phyloP scores from a whole-genome alignment of 768 basidiomycete species.

The Trametes sanguinea region DNA sequence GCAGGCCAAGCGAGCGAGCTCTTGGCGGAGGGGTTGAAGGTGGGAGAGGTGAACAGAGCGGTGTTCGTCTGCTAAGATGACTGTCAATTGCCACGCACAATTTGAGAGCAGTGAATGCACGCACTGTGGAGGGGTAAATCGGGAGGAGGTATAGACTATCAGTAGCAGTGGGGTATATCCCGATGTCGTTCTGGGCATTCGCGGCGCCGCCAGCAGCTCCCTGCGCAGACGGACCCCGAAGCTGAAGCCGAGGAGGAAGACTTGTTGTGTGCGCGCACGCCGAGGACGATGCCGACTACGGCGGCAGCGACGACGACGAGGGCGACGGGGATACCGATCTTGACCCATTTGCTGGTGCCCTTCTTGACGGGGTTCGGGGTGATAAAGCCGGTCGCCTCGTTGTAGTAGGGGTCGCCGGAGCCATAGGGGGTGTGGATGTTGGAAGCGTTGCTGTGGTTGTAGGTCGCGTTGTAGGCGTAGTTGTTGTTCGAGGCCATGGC shows the following conservation, averaged over 20 bases:
- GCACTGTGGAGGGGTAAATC: slow-evolving; percentile 84
- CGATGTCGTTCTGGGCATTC: slow-evolving; percentile 60
- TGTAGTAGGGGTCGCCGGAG: slow-evolving; percentile 70
- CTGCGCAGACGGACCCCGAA: slow-evolving; percentile 28
- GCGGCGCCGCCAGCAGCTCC: slow-evolving; percentile 58
- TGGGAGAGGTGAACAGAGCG: slow-evolving; percentile 69
- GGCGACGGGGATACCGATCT: slow-evolving; percentile 68
- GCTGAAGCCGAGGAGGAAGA: slow-evolving; percentile 31
- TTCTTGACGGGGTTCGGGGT: slow-evolving; percentile 51
- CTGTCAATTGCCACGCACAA: not conserved
- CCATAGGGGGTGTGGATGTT: slow-evolving; percentile 45
- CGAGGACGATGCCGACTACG: slow-evolving; percentile 80
- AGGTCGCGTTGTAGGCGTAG: slow-evolving; percentile 31
- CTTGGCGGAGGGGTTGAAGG: slow-evolving; percentile 60
- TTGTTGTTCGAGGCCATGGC: slow-evolving; percentile 45
- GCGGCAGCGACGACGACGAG: slow-evolving; percentile 65
- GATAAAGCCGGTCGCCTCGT: slow-evolving; percentile 69
- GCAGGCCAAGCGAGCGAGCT: slow-evolving; percentile 68
- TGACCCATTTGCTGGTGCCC: slow-evolving; percentile 69
- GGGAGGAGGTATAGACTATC: slow-evolving; percentile 80
- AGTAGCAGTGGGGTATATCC: slow-evolving; percentile 75
- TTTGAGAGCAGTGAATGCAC: slow-evolving; percentile 34
- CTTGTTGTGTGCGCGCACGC: slow-evolving; percentile 54
- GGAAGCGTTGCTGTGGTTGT: slow-evolving; percentile 24
- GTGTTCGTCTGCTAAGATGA: slow-evolving; percentile 62